Evolutionary conservation across 305 asterid species (phyloP).

Genomic region (Fraxinus floribunda): DNA sequence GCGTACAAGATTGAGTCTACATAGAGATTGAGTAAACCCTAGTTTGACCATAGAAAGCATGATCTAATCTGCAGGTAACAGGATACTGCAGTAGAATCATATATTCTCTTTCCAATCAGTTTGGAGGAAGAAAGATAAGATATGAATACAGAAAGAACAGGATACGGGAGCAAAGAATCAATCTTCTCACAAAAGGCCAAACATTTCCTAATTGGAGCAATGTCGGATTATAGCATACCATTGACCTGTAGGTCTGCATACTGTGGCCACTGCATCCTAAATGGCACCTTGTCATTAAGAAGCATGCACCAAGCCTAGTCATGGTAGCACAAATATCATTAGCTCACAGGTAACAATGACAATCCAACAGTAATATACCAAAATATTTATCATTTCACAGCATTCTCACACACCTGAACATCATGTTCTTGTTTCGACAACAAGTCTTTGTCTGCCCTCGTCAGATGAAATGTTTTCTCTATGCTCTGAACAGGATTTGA

Average conservation of each 20-base stretch:
- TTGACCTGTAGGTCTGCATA: constrained; percentile 91
- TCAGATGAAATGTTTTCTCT: constrained; percentile 86
- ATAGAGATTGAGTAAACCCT: background rate
- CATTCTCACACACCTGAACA: constrained; percentile 69
- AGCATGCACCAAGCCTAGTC: constrained; percentile 99
- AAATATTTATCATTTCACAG: background rate
- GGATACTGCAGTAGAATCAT: constrained; percentile 3
- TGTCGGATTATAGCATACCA: constrained; percentile 52
- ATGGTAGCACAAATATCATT: constrained; percentile 28
- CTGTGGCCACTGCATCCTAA: constrained; percentile 99
- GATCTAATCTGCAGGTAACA: constrained; percentile 15
- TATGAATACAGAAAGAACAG: constrained; percentile 1
- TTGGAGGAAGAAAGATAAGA: constrained; percentile 3
- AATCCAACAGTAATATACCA: background rate
- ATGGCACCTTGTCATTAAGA: constrained; percentile 92
- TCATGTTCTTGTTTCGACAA: constrained; percentile 80
- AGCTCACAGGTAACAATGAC: constrained; percentile 8
- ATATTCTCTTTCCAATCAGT: constrained; percentile 13
- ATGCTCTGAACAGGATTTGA: constrained; percentile 80
- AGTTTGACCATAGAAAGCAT: background rate
- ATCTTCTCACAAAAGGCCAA: constrained; percentile 12
- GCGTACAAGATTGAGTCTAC: background rate
- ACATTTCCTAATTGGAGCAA: constrained; percentile 19
- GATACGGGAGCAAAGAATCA: background rate
- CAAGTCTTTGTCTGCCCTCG: constrained; percentile 80